A percentile compares a stretch with the other conserved stretches of the same genome.
These are phyloP conservation scores for Saturnispora serradocipensis DNA, from an alignment of 805 yeast genomes.

Conservation along the genomic window DNA sequence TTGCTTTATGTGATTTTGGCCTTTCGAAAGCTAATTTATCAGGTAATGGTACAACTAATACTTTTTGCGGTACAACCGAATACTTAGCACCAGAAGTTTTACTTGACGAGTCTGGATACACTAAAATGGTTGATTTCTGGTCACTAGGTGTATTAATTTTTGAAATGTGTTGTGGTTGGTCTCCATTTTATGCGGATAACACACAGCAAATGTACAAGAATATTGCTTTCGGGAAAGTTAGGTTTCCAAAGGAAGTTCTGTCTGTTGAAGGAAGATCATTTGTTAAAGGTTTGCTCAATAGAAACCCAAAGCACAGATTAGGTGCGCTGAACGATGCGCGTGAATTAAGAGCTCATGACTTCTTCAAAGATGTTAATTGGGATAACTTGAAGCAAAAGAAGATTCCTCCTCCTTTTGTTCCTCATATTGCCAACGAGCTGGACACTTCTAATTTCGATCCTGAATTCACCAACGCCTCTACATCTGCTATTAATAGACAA, in stretches of 20 bases:
- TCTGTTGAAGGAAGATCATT: constrained; percentile 90
- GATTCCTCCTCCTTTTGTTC: constrained; percentile 94
- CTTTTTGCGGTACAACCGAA: constrained; percentile 98
- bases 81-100: constrained; percentile 95
- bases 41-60: constrained; percentile 83
- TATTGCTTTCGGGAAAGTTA: constrained; percentile 95
- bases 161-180: constrained; percentile 99
- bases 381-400: constrained; percentile 63
- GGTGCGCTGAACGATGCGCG: constrained; percentile 90
- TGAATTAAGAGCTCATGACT: constrained; percentile 86
- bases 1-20: constrained; percentile 96
- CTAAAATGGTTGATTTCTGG: constrained; percentile 99
- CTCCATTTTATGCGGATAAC: constrained; percentile 95
- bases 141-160: constrained; percentile 92
- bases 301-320: constrained; percentile 91
- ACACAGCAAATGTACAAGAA: constrained; percentile 98
- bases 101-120: constrained; percentile 91
- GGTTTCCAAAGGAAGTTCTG: constrained; percentile 92
- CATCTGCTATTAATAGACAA: constrained; percentile 67
- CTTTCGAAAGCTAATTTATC: constrained; percentile 86
- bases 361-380: constrained; percentile 92
- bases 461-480: constrained; percentile 88
- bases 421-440: constrained; percentile 81
- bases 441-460: constrained; percentile 98
- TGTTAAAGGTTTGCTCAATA: constrained; percentile 87